Percentiles rank a stretch among this genome's conserved stretches.
Evolutionary conservation across 2,329 filamentous ascomycete species (phyloP).

Genomic region (Periconia digitata): DNA sequence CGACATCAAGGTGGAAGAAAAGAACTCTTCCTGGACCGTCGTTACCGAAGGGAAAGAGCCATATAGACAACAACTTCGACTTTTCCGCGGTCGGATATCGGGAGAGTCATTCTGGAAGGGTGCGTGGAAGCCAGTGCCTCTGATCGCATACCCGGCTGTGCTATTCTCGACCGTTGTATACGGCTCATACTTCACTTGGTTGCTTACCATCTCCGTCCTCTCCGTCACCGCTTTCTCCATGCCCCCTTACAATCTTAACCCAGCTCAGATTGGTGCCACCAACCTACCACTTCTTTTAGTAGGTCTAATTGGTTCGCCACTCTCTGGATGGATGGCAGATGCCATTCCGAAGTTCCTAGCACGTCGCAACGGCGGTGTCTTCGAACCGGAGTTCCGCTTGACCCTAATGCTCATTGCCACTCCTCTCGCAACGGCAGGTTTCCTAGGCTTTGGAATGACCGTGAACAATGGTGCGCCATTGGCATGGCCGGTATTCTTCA

Average conservation of each 20-base stretch:
- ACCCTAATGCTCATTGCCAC: constrained; percentile 36
- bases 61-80: constrained; percentile 24
- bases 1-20: constrained; percentile 25
- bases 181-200: constrained; percentile 90
- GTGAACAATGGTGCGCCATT: constrained; percentile 31
- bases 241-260: constrained; percentile 77
- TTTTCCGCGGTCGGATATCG: constrained; percentile 34
- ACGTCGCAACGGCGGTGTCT: constrained; percentile 74
- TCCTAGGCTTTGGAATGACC: constrained; percentile 46
- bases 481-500: constrained; percentile 36
- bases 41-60: constrained; percentile 20
- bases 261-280: constrained; percentile 76
- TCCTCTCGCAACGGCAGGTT: constrained; percentile 40
- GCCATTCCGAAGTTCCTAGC: constrained; percentile 72
- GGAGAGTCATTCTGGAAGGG: constrained; percentile 37
- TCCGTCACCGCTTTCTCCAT: constrained; percentile 84
- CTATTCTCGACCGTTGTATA: constrained; percentile 81
- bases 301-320: constrained; percentile 71
- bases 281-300: constrained; percentile 81
- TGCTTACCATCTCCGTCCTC: constrained; percentile 83
- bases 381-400: constrained; percentile 84
- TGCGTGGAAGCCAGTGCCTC: constrained; percentile 64
- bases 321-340: constrained; percentile 75
- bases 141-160: constrained; percentile 83
- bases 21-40: constrained; percentile 22